Conservation (phyloP, 2,329 filamentous ascomycete genomes). For the Alternaria angustiovoidea region DNA sequence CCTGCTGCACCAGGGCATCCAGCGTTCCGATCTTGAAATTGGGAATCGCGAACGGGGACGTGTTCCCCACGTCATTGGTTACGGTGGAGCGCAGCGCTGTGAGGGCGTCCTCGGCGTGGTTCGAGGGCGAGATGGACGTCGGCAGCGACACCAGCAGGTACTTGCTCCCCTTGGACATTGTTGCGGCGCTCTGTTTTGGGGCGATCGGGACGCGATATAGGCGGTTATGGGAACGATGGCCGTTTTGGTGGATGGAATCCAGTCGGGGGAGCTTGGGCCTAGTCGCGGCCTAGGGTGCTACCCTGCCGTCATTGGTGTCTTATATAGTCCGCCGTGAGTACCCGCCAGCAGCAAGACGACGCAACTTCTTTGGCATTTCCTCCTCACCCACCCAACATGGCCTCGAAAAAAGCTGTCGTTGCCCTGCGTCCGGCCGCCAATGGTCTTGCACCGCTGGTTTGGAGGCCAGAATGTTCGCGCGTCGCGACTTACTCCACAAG, state of each 20-base stretch:
- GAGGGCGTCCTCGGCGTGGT: constrained; percentile 82
- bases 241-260: constrained; percentile 28
- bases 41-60: constrained; percentile 81
- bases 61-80: constrained; percentile 75
- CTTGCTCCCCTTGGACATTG: constrained; percentile 61
- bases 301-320: constrained; percentile 29
- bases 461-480: constrained; percentile 22
- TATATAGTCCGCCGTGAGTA: constrained; percentile 29
- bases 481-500: constrained; percentile 23
- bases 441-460: constrained; percentile 28
- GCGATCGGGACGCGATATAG: constrained; percentile 25
- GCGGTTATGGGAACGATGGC: constrained; percentile 28
- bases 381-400: constrained; percentile 36
- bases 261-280: constrained; percentile 28
- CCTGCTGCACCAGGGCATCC: constrained; percentile 93
- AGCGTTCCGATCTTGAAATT: constrained; percentile 98
- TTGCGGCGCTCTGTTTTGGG: constrained; percentile 26
- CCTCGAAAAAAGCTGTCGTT: constrained; percentile 36
- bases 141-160: constrained; percentile 93
- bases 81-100: constrained; percentile 77
- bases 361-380: constrained; percentile 10
- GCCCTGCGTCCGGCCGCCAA: constrained; percentile 38
- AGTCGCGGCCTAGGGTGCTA: constrained; percentile 5
- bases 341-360: constrained; percentile 16
- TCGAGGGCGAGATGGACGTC: constrained; percentile 81